Conservation (phyloP, 768 basidiomycete genomes). For the Rhizopogon sp. region DNA sequence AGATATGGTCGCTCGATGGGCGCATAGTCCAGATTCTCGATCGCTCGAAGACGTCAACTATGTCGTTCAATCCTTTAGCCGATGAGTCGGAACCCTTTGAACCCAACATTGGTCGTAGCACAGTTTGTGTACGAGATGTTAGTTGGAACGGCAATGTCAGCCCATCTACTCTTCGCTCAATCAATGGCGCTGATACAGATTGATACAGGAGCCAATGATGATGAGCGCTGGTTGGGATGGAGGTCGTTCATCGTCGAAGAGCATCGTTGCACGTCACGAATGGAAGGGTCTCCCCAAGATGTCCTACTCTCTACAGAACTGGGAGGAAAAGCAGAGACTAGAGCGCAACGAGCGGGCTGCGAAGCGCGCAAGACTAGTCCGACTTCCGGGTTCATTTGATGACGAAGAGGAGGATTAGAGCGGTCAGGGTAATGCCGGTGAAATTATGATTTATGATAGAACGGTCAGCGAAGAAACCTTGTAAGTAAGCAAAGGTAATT, state of each 20-base stretch:
- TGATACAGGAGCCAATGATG: conserved; percentile 70
- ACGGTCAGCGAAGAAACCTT: too few species aligned
- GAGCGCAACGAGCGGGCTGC: conserved; percentile 26
- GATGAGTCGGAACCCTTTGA: conserved; percentile 38
- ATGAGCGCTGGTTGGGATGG: conserved; percentile 92
- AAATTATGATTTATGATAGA: neutral
- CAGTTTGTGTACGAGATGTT: conserved; percentile 82
- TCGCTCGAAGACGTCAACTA: conserved; percentile 66
- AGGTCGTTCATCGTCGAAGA: conserved; percentile 32
- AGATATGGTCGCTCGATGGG: conserved; percentile 97
- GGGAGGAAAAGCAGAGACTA: conserved; percentile 49
- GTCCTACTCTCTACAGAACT: conserved; percentile 63
- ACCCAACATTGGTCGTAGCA: conserved; percentile 17
- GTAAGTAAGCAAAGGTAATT: too few species aligned
- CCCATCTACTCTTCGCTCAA: neutral
- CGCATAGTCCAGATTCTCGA: conserved; percentile 79
- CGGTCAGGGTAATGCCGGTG: neutral
- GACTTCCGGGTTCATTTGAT: conserved; percentile 24
- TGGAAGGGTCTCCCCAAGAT: conserved; percentile 91
- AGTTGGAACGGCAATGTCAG: conserved; percentile 74
- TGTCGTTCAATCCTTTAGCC: conserved; percentile 68
- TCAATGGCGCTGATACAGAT: neutral
- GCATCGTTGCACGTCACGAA: conserved; percentile 86
- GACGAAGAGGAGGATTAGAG: conserved; percentile 12
- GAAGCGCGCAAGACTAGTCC: conserved; percentile 8